Base-by-base conservation (phyloP, 805 yeast species). In the Candida ovalis region DNA sequence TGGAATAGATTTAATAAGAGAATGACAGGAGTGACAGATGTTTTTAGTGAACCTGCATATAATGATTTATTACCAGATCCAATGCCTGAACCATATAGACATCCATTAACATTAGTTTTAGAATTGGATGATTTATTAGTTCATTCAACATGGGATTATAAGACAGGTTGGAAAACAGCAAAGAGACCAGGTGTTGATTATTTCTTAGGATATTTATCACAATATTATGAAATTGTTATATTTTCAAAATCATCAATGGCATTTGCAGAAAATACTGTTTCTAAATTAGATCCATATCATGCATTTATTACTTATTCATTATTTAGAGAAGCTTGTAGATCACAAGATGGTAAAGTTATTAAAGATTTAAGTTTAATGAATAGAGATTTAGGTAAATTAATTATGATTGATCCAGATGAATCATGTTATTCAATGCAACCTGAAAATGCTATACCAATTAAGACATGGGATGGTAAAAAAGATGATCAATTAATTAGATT, bases 171-270 rank as follows among this genome's bases (percentile, higher is more conserved):
- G 99, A 84, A 94, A 72, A 92, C 97, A 15, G 98, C 96, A 27
- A 94, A 94, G 76, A 88, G 99, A 74, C 98, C 99, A 30, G 99
- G 99, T 53, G 83, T 89, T 52, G 99, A 95, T 69, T 94, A 94
- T 74, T 94, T 94, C 72, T 73, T 94, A 64, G 96, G 96, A 25
- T 94, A 94, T 70, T 74, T 94, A 59, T 87, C 97, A 7, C 96
- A 88, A 71, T 92, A 90, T 74, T 94, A 92, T 70, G 99, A 94
- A 73, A 84, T 94, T 64, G 98, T 94, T 45, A 72, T 95, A 42
- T 94, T 94, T 66, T 81, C 92, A 30, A 82, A 90, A 51, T 88
- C 88, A 65, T 85, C 86, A 60, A 84, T 83, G 82, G 85, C 86
- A 75, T 86, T 86, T 66, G 81, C 90, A 49, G 97, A 91, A 62